A percentile compares a stretch with the other conserved stretches of the same genome.
Evolutionary conservation across 1,284 basidiomycete species (phyloP).

Genomic region (Stygiomarasmius scandens): DNA sequence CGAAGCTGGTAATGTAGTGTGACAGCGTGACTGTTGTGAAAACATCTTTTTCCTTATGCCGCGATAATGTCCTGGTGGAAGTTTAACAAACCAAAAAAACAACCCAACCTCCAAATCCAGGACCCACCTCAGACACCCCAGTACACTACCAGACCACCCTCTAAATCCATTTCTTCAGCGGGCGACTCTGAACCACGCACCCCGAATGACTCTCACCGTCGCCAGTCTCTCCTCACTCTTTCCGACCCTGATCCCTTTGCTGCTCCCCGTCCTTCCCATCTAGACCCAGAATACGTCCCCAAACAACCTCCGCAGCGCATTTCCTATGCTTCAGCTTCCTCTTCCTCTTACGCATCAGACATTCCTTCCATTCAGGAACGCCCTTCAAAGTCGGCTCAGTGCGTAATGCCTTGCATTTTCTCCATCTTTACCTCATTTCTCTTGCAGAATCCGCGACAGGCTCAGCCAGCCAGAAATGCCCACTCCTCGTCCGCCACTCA

Average conservation of each 20-base stretch:
- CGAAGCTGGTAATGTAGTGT: too few relatives aligned
- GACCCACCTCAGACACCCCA: slow-evolving; percentile 38
- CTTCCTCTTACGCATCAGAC: slow-evolving; percentile 50
- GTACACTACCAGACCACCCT: slow-evolving; percentile 41
- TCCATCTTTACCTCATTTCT: neutral
- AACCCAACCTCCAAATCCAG: slow-evolving; percentile 55
- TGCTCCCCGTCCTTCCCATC: slow-evolving; percentile 42
- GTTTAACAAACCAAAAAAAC: slow-evolving; percentile 59
- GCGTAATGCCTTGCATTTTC: neutral
- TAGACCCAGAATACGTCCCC: slow-evolving; percentile 45
- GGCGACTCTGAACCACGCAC: slow-evolving; percentile 56
- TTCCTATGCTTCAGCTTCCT: slow-evolving; percentile 62
- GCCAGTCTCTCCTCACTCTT: slow-evolving; percentile 61
- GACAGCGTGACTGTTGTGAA: too few relatives aligned
- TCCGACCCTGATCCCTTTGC: slow-evolving; percentile 68
- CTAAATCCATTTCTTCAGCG: slow-evolving; percentile 56
- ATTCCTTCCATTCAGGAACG: slow-evolving; percentile 9
- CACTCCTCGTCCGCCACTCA: slow-evolving; percentile 37
- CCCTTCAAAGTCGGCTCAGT: neutral
- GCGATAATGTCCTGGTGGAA: neutral
- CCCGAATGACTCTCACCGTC: slow-evolving; percentile 49
- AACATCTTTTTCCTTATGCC: neutral
- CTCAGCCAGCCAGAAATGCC: slow-evolving; percentile 34
- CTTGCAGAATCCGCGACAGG: slow-evolving; percentile 17
- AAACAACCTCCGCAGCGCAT: slow-evolving; percentile 38